Base-by-base conservation (phyloP, 2,329 filamentous ascomycete species). In the Cladosporium sp. region DNA sequence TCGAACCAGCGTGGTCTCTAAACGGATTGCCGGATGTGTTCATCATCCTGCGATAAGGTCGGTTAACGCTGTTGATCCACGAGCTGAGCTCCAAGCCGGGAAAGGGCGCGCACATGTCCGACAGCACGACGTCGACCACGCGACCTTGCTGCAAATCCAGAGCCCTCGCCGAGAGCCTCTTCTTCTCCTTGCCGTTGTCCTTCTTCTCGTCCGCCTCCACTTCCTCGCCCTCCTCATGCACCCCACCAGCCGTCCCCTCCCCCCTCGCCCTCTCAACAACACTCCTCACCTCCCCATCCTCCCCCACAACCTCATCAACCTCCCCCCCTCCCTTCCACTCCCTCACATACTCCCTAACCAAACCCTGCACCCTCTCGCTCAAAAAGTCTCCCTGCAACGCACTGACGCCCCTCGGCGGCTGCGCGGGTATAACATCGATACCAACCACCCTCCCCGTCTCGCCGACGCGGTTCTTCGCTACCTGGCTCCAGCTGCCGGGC, bases 91-190 rank as follows among this genome's bases (percentile, higher is more conserved):
- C 42, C 35, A 51, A 41, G 64, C 85, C 85, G 64, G 83, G 78
- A 90, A 90, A 96, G 85, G 93, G 91, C 78, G 79, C 92, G 82
- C 84, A 98, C 93, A 98, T 98, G 80, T 98, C 93, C 82, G 89
- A 95, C 67, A 98, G 76, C 67, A 98, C 88, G 65, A 98, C 82
- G 72, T 97, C 88, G 57, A 96, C 91, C 63, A 80, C 80, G 63
- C 78, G 78, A 55, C 78, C 78, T 39, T 65, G 56, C 51, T 67
- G 68, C 29, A 68, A 59, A 43, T 72, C 69, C 11, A 66, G 61
- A n/a, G 29, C 49, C n/a, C n/a, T 35, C 38, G 66, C 62, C 7
- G 64, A 62, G 50, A 67, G 49, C 48, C 62, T 59, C 50, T 49
- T 61, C 55, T 55, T 50, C 60, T 53, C 38, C 22, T 43, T 15